Percentiles rank a stretch among this genome's conserved stretches.
These are phyloP conservation scores for Exidia glandulosa DNA, from an alignment of 768 basidiomycete genomes.

Conservation along the genomic window DNA sequence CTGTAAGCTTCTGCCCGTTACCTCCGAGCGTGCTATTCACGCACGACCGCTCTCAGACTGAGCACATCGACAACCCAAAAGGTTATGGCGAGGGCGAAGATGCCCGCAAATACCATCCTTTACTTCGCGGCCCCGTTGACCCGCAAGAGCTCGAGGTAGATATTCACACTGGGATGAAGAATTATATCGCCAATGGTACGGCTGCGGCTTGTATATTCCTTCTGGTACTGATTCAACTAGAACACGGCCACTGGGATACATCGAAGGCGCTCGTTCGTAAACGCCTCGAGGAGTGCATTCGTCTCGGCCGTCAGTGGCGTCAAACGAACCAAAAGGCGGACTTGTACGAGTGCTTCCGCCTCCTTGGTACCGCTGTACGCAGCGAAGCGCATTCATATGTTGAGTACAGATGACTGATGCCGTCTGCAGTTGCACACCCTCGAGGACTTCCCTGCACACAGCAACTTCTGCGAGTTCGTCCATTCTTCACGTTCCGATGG, in stretches of 20 bases:
- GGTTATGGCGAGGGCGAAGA: slow-evolving; percentile 82
- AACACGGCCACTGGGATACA: slow-evolving; percentile 77
- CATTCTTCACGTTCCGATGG: not conserved
- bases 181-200: slow-evolving; percentile 77
- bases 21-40: not conserved
- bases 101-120: slow-evolving; percentile 62
- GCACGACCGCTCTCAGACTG: slow-evolving; percentile 33
- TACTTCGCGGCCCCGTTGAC: slow-evolving; percentile 75
- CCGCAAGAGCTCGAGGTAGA: slow-evolving; percentile 81
- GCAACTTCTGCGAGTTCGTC: slow-evolving; percentile 67
- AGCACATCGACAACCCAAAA: slow-evolving; percentile 90
- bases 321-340: slow-evolving; percentile 49
- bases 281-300: slow-evolving; percentile 67
- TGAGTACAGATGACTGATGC: not conserved
- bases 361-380: slow-evolving; percentile 60
- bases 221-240: slow-evolving; percentile 20
- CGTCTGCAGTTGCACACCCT: slow-evolving; percentile 54
- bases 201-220: not conserved
- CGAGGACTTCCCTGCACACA: slow-evolving; percentile 84
- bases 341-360: slow-evolving; percentile 67
- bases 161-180: slow-evolving; percentile 84
- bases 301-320: slow-evolving; percentile 57
- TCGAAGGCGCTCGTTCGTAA: slow-evolving; percentile 69
- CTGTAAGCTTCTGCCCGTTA: slow-evolving; percentile 33
- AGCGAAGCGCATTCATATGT: not conserved